These are phyloP conservation scores for Fraxinus baroniana DNA, from an alignment of 305 asterid species.

Conservation along the genomic window DNA sequence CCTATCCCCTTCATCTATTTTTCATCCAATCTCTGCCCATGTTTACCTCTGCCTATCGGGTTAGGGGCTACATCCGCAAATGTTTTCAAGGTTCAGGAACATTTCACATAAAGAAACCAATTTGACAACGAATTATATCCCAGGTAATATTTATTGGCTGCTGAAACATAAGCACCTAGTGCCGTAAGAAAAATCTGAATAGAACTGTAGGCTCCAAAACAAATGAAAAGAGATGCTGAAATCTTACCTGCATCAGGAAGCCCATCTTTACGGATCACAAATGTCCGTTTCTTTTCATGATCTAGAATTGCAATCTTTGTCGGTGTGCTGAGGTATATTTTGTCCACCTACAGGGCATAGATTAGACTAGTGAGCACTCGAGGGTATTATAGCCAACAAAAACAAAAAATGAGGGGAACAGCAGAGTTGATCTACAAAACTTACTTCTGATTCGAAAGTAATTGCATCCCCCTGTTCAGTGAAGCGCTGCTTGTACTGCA, in stretches of 20 bases:
- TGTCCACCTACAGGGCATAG: slow-evolving; percentile 61
- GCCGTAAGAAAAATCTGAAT: background rate
- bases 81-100: background rate
- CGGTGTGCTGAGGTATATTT: slow-evolving; percentile 82
- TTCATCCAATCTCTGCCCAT: background rate
- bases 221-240: slow-evolving; percentile 19
- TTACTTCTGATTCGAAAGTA: slow-evolving; percentile 89
- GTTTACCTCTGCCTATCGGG: slow-evolving; percentile 3
- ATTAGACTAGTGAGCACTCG: slow-evolving; percentile 22
- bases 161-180: background rate
- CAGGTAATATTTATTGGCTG: background rate
- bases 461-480: slow-evolving; percentile 93
- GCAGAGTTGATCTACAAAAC: slow-evolving; percentile 18
- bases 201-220: slow-evolving; percentile 8
- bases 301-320: slow-evolving; percentile 87
- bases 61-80: background rate
- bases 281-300: slow-evolving; percentile 89
- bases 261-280: slow-evolving; percentile 83
- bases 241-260: slow-evolving; percentile 88
- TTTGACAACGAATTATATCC: background rate
- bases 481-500: slow-evolving; percentile 63
- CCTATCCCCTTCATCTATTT: slow-evolving; percentile 11
- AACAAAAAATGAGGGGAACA: slow-evolving; percentile 10
- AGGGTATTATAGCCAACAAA: slow-evolving; percentile 21
- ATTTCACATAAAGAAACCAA: background rate